Evolutionary conservation across 225 moss, liverwort and hornwort species (phyloP).

Genomic region (Straminergon stramineum): DNA sequence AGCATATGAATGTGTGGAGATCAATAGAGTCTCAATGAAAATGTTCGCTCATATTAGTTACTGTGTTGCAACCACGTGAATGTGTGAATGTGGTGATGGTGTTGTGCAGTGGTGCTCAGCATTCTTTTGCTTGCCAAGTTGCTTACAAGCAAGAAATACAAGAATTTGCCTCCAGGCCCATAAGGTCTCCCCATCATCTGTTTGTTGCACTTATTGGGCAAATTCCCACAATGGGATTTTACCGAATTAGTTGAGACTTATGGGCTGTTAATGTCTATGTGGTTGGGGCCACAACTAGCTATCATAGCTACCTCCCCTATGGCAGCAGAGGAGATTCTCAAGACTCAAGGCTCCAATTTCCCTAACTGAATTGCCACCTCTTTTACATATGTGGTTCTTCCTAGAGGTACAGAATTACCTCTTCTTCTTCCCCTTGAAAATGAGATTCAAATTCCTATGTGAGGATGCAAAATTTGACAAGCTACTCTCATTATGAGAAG

Average conservation of each 20-base stretch:
- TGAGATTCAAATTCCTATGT: background rate
- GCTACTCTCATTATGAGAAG: too few relatives aligned
- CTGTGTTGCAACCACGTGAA: background rate
- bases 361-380: background rate
- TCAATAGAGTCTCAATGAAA: too few relatives aligned
- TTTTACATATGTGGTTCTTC: background rate
- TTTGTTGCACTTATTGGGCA: background rate
- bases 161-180: background rate
- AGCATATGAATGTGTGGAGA: background rate
- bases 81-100: background rate
- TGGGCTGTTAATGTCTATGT: background rate
- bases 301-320: background rate
- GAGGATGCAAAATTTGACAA: background rate
- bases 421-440: background rate
- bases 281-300: background rate
- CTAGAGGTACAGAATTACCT: background rate
- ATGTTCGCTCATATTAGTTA: background rate
- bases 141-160: background rate
- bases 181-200: background rate
- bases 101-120: background rate
- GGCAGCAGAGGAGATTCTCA: background rate
- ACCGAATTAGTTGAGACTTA: background rate
- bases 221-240: background rate
- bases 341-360: background rate
- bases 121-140: background rate